phyloP scores from a whole-genome alignment of 257 asterid genomes.

The Craterostigma plantagineum region DNA sequence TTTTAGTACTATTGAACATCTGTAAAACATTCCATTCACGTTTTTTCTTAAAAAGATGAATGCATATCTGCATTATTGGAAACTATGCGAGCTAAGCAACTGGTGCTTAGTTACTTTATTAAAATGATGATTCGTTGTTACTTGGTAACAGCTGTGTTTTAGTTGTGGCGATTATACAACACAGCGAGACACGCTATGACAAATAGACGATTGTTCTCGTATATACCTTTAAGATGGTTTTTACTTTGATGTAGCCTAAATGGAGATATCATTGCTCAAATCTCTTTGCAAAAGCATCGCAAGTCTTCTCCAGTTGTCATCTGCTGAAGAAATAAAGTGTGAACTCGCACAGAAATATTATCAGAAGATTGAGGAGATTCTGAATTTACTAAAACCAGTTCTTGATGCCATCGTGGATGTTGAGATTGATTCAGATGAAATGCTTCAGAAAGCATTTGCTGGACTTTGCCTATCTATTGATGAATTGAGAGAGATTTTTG shows the following conservation, averaged over 20 bases:
- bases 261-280: constrained; percentile 65
- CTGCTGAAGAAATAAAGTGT: constrained; percentile 28
- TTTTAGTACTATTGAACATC: no score
- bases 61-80: no score
- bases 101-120: no score
- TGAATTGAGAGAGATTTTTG: constrained; percentile 46
- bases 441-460: constrained; percentile 31
- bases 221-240: not conserved
- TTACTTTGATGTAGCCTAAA: constrained; percentile 2
- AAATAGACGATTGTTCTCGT: no score
- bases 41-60: no score
- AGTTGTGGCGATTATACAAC: no score
- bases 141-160: no score
- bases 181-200: no score
- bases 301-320: constrained; percentile 31
- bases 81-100: no score
- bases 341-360: constrained; percentile 48
- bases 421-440: constrained; percentile 37
- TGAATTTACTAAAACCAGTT: constrained; percentile 44
- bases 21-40: no score
- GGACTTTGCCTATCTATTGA: constrained; percentile 41
- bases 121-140: no score
- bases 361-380: constrained; percentile 37
- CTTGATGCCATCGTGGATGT: constrained; percentile 33
- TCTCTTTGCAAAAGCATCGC: constrained; percentile 43